Evolutionary conservation across 2,329 filamentous ascomycete genomes (phyloP).

Genomic region (Clarireedia hainanense): DNA sequence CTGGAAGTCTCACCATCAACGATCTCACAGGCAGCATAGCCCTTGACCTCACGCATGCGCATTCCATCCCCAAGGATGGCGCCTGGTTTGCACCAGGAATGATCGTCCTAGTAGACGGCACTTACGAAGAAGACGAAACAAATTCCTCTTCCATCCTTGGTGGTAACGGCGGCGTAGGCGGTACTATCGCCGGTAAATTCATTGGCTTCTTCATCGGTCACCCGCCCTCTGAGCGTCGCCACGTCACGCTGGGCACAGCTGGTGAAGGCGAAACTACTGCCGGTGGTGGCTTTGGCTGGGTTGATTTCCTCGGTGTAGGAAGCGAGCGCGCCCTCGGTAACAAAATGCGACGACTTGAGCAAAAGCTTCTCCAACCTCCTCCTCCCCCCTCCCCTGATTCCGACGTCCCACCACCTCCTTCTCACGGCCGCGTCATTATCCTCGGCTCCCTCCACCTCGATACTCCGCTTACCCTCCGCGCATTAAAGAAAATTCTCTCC

Average conservation of each 20-base stretch:
- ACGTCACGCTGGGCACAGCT: conserved; percentile 64
- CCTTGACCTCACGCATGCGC: conserved; percentile 73
- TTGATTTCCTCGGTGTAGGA: conserved; percentile 88
- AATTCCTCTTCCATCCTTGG: conserved; percentile 62
- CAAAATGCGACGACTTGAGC: conserved; percentile 76
- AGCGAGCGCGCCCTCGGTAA: conserved; percentile 77
- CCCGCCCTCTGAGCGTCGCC: conserved; percentile 80
- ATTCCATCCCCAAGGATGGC: conserved; percentile 74
- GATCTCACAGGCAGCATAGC: conserved; percentile 84
- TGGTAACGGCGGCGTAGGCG: conserved; percentile 74
- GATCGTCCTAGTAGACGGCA: conserved; percentile 88
- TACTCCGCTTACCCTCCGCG: conserved; percentile 70
- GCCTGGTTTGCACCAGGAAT: conserved; percentile 94
- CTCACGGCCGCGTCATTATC: conserved; percentile 57
- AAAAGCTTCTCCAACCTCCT: conserved; percentile 48
- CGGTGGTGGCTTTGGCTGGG: conserved; percentile 87
- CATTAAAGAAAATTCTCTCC: conserved; percentile 69
- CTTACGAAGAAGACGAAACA: conserved; percentile 90
- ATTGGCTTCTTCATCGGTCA: conserved; percentile 86
- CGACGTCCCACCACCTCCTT: conserved; percentile 23
- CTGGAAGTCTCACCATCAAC: conserved; percentile 72
- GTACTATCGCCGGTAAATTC: conserved; percentile 86
- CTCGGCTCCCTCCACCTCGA: conserved; percentile 84
- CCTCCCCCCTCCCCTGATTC: neutral
- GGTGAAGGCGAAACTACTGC: conserved; percentile 52